Evolutionary conservation across 352 stramenopile genomes (phyloP), one percentile per base, ranked within the genome.

Genomic region (Vaucheria bursata): DNA sequence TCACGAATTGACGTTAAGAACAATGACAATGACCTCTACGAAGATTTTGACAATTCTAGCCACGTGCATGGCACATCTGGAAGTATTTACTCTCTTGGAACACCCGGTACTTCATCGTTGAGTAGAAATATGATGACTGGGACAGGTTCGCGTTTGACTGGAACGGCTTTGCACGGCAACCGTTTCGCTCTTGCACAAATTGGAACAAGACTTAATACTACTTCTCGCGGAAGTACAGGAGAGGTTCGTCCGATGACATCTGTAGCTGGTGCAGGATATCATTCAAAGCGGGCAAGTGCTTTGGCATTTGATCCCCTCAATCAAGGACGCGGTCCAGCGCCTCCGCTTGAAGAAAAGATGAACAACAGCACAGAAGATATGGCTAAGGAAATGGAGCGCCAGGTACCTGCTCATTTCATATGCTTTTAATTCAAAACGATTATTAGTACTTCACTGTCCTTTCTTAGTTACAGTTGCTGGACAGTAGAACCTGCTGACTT

Each of bases 311-410:
- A 97, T 74, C 92, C 92, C 0, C 86, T 97, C 78, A 92, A 93
- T 4, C 89, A 95, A 81, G 86, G 86, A 5, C 86, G 90, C 34
- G 87, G 85, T 33, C 90, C 87, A 0, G 89, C 91, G 0, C 85
- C 91, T 31, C 88, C 90, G 39, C 85, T 97, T 0, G 87, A 91
- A 5, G 91, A 96, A 74, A 96, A 96, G 83, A 87, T 85, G 1
- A 92, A 97, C 71, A 96, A 95, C 40, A 93, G 89, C 7, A 90
- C 90, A 0, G 94, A 97, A 68, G 91, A 97, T 75, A 88, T 92
- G 5, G 91, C 93, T 0, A 91, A 91, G 39, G 87, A 97, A 45
- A 86, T 96, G 66, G 93, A 97, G 79, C 88, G 89, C 7, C 84
- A 90, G 6, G 78, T 75, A 45, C n/a, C n/a, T n/a, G n/a, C n/a